Evolutionary conservation across 1,139 yeast species (phyloP).

Genomic region (Yamadazyma dendronema): DNA sequence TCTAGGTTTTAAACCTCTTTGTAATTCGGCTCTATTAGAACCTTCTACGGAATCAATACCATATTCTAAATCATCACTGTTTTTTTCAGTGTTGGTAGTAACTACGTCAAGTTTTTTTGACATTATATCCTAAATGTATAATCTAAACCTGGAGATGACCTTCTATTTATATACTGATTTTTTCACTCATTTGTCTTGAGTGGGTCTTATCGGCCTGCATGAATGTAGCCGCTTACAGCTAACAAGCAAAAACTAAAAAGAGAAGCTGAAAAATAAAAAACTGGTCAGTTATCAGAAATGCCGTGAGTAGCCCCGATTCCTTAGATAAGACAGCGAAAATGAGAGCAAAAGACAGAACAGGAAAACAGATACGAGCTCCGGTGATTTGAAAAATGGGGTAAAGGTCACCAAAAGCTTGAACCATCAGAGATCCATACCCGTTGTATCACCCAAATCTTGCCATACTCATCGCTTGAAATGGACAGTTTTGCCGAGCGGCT

Average conservation of each 20-base stretch:
- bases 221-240: background rate
- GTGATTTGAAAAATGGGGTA: too few relatives aligned
- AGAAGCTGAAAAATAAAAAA: too few relatives aligned
- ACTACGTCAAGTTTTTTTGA: constrained; percentile 9
- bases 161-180: constrained; percentile 3
- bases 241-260: too few relatives aligned
- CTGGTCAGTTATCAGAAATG: too few relatives aligned
- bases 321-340: too few relatives aligned
- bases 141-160: too few relatives aligned
- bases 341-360: too few relatives aligned
- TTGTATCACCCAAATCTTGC: background rate
- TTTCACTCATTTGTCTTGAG: background rate
- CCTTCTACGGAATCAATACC: constrained; percentile 2
- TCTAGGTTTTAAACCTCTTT: constrained; percentile 39
- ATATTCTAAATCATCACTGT: constrained; percentile 10
- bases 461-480: background rate
- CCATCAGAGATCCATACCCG: background rate
- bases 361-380: too few relatives aligned
- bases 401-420: too few relatives aligned
- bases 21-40: constrained; percentile 20
- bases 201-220: background rate
- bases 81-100: constrained; percentile 10
- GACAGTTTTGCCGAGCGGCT: background rate
- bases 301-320: too few relatives aligned
- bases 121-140: constrained; percentile 1